Base-by-base conservation (phyloP, 2,329 filamentous ascomycete genomes). In the Pezicula neosporulosa region DNA sequence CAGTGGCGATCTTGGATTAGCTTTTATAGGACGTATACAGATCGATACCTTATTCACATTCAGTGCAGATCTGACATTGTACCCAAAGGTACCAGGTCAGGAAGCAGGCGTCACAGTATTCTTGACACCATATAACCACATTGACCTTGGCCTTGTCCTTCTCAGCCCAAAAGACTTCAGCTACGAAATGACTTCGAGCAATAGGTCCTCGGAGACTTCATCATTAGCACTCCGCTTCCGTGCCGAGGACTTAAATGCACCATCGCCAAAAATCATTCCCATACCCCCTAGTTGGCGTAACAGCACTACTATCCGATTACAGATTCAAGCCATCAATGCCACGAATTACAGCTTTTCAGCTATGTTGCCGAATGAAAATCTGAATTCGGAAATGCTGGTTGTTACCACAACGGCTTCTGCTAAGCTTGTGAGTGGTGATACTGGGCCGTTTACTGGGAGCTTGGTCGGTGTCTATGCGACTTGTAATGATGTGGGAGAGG, bases 21-120 rank as follows among this genome's bases (percentile, higher is more conserved):
- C 72, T 37, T 80, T 83, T 42, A 68, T 83, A 12, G 75, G 75
- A 1, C 70, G 77, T 2, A 71, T 78, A 2, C 80, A 83, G 60
- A 76, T 76, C 10, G 74, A 82, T 53, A 77, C 78, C 0, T 64
- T 80, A 1, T 82, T 82, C 61, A 73, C 66, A 0, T 82, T 71
- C 61, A 70, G 66, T 46, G 71, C 78, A 3, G 67, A 76, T 47
- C 12, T 37, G 16, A 16, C 12, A 37, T 81, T 75, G 56, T 48
- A 58, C 0, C 76, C 76, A 0, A 62, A 59, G 0, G 53, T 52
- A 0, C 39, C 59, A 0, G 69, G 71, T 1, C 72, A 78, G 51
- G 78, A 82, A 60, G 75, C 77, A 0, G 79, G 78, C 0, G 65
- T 81, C 5, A 74, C 74, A 0, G 66, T 72, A 0, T 81, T 81